Base-by-base conservation (phyloP, 192 early-diverging fungal genomes). In the Phycomyces blakesleeanus region DNA sequence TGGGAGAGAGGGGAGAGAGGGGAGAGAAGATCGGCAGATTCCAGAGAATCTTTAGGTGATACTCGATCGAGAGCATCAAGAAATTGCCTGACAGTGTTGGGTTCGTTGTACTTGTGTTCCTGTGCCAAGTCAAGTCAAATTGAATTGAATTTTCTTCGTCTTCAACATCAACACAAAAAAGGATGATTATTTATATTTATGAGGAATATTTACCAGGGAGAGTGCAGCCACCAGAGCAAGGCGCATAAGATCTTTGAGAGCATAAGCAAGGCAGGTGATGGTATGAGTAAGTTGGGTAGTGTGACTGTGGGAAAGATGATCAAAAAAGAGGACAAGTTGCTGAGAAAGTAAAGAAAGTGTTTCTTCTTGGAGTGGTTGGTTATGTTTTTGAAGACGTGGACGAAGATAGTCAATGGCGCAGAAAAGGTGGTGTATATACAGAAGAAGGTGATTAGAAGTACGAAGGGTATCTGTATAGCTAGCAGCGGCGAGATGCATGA, bases 251-350 rank as follows among this genome's bases (percentile, higher is more conserved):
- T 88, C 85, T 64, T 98, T 98, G 44, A 98, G 81, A 39, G 86
- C 84, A 63, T 96, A 94, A 3, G 96, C 96, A 12, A 98, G 79
- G 12, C 83, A 83, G 44, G 94, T 95, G 1, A 97, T 92, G 12
- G 94, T 71, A 9, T 87, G 85, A 64, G 96, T 81, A 67, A 97
- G 75, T 76, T 96, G 91, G 59, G 29, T n/a, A n/a, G n/a, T 94
- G 84, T 9, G 93, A 93, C 50, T 89, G 82, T 39, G 51, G 11
- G 20, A 64, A 26, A 55, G 16, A 42, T 15, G 25, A 44, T 39
- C 25, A 40, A 55, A 63, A 42, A 52, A 51, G 1, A 24, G 26
- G 20, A 9, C 20, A 22, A 40, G 37, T 38, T 18, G 22, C 10
- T 15, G 5, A 8, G 21, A 56, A 2, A 53, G 25, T 15, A 22